phyloP scores from a whole-genome alignment of 192 early-diverging fungal species.

The Bifiguratus adelaidae region DNA sequence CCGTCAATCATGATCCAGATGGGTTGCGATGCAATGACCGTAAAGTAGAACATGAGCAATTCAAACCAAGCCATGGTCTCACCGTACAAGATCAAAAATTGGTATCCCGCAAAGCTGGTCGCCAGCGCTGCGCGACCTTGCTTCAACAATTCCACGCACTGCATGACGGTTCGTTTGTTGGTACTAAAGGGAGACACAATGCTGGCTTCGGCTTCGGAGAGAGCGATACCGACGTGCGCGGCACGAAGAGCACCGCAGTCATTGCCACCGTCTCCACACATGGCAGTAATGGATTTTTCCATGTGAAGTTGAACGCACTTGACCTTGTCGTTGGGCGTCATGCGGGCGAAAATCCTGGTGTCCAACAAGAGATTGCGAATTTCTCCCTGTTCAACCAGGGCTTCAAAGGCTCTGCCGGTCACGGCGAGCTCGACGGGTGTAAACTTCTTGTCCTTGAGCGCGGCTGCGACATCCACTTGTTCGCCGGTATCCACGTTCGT shows the following conservation, averaged over 20 bases:
- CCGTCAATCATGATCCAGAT: conserved; percentile 73
- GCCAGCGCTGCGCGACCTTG: conserved; percentile 70
- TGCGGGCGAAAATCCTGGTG: conserved; percentile 69
- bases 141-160: conserved; percentile 61
- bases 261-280: conserved; percentile 87
- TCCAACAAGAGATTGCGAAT: conserved; percentile 49
- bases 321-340: conserved; percentile 73
- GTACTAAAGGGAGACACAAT: conserved; percentile 81
- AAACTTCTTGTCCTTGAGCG: conserved; percentile 4
- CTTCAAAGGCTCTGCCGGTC: conserved; percentile 57
- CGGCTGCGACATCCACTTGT: conserved; percentile 23
- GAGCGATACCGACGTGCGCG: conserved; percentile 70
- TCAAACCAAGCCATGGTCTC: conserved; percentile 58
- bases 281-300: conserved; percentile 68
- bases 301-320: conserved; percentile 63
- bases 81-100: conserved; percentile 68
- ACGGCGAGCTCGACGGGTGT: conserved; percentile 55
- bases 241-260: conserved; percentile 76
- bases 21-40: conserved; percentile 53
- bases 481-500: conserved; percentile 44
- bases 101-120: conserved; percentile 65
- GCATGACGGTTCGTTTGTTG: conserved; percentile 41
- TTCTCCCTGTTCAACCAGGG: conserved; percentile 18
- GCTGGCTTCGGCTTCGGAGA: conserved; percentile 72
- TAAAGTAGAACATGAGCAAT: conserved; percentile 63